Base-by-base conservation (phyloP, 805 yeast genomes). In the Wickerhamiella slavikovae region DNA sequence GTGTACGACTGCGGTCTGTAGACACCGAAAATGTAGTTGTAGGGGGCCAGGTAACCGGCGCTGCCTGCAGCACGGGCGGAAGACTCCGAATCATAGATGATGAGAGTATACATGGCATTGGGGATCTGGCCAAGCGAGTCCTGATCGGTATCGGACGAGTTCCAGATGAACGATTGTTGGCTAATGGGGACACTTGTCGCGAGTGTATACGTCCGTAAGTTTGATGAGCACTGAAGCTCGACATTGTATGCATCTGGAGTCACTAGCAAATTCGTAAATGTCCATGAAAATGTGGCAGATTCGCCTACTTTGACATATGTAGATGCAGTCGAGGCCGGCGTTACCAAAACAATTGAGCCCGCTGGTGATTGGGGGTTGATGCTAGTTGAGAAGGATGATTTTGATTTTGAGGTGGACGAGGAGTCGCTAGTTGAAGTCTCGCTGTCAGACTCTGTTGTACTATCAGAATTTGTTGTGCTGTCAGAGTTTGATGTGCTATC, bases 201-300 rank as follows among this genome's bases (percentile, higher is more conserved):
- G 17, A 55, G 31, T 4, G 60, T 55, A 32, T 51, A 52, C 5
- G 53, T 47, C 33, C 53, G 46, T 17, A 36, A 29, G 39, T 55
- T 57, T 27, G 34, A 29, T 15, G 55, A 41, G 42, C 61, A 57
- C 26, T 40, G 38, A 4, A 55, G 55, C 32, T 51, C 55, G 22
- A 55, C 46, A 29, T 56, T 53, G 25, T 57, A 34, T 1, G 49
- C 51, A 6, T 43, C 34, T 1, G 61, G 61, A 6, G 55, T 43
- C n/a, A 49, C 42, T 3, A 31, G 24, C 11, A 55, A 42, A 30
- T 43, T 40, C 10, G 60, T 54, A 36, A 48, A 55, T 19, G 45
- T 43, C 61, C 61, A 55, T 19, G 47, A 40, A 35, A 56, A 55
- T 5, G 61, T 53, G 14, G 57, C 60, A 17, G 38, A 34, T 14